Conservation (phyloP, 371 early-diverging fungal species). For the Mortierella sp. region DNA sequence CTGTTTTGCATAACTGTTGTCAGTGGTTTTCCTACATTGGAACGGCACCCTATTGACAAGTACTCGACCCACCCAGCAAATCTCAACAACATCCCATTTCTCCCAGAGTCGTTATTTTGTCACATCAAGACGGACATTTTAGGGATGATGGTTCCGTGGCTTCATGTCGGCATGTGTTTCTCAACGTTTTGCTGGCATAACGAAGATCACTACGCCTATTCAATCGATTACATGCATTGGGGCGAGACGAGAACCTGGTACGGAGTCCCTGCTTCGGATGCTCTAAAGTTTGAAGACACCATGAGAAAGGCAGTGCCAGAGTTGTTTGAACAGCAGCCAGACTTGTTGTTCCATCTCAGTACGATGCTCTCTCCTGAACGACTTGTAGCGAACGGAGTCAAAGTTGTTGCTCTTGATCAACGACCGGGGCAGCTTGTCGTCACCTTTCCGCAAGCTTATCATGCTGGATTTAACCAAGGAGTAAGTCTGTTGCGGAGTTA, state of each 20-base stretch:
- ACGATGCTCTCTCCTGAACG: slow-evolving; percentile 89
- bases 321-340: slow-evolving; percentile 90
- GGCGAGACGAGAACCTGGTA: slow-evolving; percentile 99
- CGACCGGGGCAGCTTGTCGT: slow-evolving; percentile 94
- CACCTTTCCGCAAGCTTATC: slow-evolving; percentile 95
- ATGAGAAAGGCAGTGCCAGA: slow-evolving; percentile 88
- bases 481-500: slow-evolving; percentile 55
- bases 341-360: slow-evolving; percentile 90
- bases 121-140: slow-evolving; percentile 89
- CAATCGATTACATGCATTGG: slow-evolving; percentile 96
- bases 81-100: slow-evolving; percentile 86
- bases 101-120: slow-evolving; percentile 84
- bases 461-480: slow-evolving; percentile 97
- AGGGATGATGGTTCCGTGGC: slow-evolving; percentile 97
- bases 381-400: slow-evolving; percentile 77
- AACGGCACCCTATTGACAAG: slow-evolving; percentile 65
- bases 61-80: slow-evolving; percentile 86
- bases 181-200: slow-evolving; percentile 98
- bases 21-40: slow-evolving; percentile 82
- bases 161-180: slow-evolving; percentile 96
- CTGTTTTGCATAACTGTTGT: neutral
- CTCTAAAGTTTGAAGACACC: slow-evolving; percentile 83
- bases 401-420: slow-evolving; percentile 86
- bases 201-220: slow-evolving; percentile 96
- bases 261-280: slow-evolving; percentile 87